Evolutionary conservation across 2,329 filamentous ascomycete species (phyloP), one percentile per base, ranked within the genome.

Genomic region (Hymenoscyphus fructigenus): DNA sequence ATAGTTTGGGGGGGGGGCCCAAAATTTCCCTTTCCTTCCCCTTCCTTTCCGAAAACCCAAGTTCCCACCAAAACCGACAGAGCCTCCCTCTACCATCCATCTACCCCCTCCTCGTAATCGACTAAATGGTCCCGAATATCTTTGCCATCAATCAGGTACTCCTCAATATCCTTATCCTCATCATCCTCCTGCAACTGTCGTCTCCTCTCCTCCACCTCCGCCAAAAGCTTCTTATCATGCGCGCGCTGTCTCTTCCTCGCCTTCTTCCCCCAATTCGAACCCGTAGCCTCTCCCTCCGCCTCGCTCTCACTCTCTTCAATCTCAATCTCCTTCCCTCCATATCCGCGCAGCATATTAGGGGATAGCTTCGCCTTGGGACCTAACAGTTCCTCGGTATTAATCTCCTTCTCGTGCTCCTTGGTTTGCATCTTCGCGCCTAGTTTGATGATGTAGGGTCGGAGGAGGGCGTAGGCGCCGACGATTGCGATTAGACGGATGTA

Each of bases 391-490:
- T 75, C 73, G 28, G 65, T 70, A 47, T 79, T 77, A 6, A 78
- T 69, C 44, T 76, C 76, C 65, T 78, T 82, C 71, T 88, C 87
- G 74, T 90, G 81, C 74, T 88, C 82, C 72, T 83, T 83, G 75
- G 88, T 85, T 74, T 91, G 87, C 68, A 83, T 78, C 72, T 85
- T 86, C 66, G 83, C 85, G 71, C 87, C 87, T 44, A 87, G 77
- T 74, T 89, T 89, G 73, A 93, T 82, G 60, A 93, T 77, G 75
- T 92, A 92, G 0, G 91, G 91, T 0, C 92, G 87, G 28, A 92
- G 73, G 61, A 95, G 83, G 68, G 88, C 75, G 80, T 94, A 96
- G 63, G 85, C 88, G 72, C 91, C 86, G 23, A 92, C 84, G 67
- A 92, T 84, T 69, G 87, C 83, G 70, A 92, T 78, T 65, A 95